These are phyloP conservation scores for Ophiocordyceps unilateralis DNA, from an alignment of 2,329 filamentous ascomycete genomes.

Conservation along the genomic window DNA sequence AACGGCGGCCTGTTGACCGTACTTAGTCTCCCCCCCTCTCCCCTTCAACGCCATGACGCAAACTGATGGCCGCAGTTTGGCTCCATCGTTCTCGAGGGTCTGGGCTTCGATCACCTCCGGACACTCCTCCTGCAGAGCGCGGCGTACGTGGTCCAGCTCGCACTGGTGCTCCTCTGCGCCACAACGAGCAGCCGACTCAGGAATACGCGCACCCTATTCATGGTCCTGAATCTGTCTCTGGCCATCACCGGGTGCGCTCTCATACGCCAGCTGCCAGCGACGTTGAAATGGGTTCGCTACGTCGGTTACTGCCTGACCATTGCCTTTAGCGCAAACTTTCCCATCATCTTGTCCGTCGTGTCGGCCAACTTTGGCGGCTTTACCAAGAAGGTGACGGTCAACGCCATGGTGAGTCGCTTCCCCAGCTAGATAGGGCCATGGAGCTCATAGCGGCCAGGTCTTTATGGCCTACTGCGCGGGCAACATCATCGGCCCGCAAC, in stretches of 20 bases:
- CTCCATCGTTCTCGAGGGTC: conserved; percentile 9
- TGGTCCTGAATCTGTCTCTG: conserved; percentile 7
- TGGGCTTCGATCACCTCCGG: conserved; percentile 10
- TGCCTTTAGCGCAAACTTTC: conserved; percentile 24
- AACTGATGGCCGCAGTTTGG: conserved; percentile 6
- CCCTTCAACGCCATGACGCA: not conserved
- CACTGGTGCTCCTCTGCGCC: conserved; percentile 8
- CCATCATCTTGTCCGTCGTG: conserved; percentile 35
- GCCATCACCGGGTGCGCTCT: conserved; percentile 8
- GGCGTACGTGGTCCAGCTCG: conserved; percentile 7
- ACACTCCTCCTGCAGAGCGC: conserved; percentile 8
- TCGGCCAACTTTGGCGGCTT: conserved; percentile 42
- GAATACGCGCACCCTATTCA: conserved; percentile 11
- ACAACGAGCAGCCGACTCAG: conserved; percentile 7
- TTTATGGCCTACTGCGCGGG: conserved; percentile 44
- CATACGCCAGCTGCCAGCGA: conserved; percentile 6
- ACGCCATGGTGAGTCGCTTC: conserved; percentile 26
- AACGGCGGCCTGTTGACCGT: conserved; percentile 13
- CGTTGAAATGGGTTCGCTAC: conserved; percentile 9
- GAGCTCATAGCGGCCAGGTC: conserved; percentile 7
- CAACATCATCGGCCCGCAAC: conserved; percentile 43
- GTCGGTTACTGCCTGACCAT: conserved; percentile 31
- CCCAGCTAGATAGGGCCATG: not conserved
- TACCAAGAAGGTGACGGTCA: conserved; percentile 43
- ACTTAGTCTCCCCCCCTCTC: not conserved